A percentile compares a stretch with the other conserved stretches of the same genome.
phyloP scores from a whole-genome alignment of 441 rosid genomes.

The Viola pubescens region DNA sequence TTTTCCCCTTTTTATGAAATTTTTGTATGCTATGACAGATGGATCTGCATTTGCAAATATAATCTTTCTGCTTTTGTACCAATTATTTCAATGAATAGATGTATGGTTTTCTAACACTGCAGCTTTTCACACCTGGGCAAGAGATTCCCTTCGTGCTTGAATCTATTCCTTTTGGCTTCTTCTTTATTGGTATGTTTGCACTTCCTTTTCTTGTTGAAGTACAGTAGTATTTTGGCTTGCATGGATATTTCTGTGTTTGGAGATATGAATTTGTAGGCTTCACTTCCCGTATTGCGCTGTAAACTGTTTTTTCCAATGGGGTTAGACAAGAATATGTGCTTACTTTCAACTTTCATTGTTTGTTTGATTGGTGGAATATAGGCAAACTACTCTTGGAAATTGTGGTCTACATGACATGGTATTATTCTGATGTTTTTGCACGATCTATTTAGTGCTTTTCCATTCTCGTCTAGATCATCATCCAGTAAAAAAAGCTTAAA shows the following conservation, averaged over 20 bases:
- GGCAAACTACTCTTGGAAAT: neutral
- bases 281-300: neutral
- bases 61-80: conserved; percentile 6
- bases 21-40: conserved; percentile 12
- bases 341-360: neutral
- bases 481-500: too few species aligned
- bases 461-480: too few species aligned
- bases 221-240: neutral
- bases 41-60: conserved; percentile 1
- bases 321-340: too few species aligned
- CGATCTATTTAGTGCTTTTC: too few species aligned
- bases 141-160: neutral
- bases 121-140: neutral
- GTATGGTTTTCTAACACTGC: neutral
- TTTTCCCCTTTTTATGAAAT: neutral
- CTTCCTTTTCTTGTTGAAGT: neutral
- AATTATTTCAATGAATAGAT: conserved; percentile 10
- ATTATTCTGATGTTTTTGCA: too few species aligned
- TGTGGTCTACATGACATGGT: too few species aligned
- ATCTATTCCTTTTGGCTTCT: neutral
- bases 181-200: neutral
- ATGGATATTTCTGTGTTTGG: neutral
- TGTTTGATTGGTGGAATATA: neutral
- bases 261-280: neutral
- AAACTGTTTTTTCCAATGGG: neutral